A percentile compares a stretch with the other conserved stretches of the same genome.
Evolutionary conservation across 176 grass and related monocot genomes (phyloP).

Genomic region (Themeda triandra): DNA sequence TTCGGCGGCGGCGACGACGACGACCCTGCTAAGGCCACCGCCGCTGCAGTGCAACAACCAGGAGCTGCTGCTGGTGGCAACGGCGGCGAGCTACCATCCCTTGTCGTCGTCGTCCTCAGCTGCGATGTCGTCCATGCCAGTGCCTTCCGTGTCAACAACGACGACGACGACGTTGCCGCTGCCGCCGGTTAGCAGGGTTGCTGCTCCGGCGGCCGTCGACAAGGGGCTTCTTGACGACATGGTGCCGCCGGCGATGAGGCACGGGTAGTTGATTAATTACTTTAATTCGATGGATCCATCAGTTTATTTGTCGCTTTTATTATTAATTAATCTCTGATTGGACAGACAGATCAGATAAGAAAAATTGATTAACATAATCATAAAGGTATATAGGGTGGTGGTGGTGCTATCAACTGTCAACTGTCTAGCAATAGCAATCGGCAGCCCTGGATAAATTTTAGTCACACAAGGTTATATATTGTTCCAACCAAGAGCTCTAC

Average conservation of each 20-base stretch:
- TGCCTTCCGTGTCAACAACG: neutral
- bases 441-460: constrained; percentile 4
- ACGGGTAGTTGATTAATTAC: neutral
- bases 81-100: neutral
- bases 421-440: neutral
- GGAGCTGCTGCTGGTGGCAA: neutral
- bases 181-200: neutral
- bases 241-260: constrained; percentile 72
- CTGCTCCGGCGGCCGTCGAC: constrained; percentile 12
- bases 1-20: too few species aligned
- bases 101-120: neutral
- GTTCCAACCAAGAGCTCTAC: neutral
- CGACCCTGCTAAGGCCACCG: neutral
- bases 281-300: neutral
- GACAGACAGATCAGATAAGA: neutral
- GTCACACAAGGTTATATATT: neutral
- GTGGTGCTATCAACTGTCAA: neutral
- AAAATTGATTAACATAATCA: neutral
- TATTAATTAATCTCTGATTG: neutral
- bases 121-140: neutral
- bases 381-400: neutral
- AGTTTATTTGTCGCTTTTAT: neutral
- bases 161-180: neutral
- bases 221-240: constrained; percentile 79
- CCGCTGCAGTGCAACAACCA: constrained; percentile 23